A percentile compares a stretch with the other conserved stretches of the same genome.
phyloP scores from a whole-genome alignment of 208 protist species.

The Crithidia bombi region DNA sequence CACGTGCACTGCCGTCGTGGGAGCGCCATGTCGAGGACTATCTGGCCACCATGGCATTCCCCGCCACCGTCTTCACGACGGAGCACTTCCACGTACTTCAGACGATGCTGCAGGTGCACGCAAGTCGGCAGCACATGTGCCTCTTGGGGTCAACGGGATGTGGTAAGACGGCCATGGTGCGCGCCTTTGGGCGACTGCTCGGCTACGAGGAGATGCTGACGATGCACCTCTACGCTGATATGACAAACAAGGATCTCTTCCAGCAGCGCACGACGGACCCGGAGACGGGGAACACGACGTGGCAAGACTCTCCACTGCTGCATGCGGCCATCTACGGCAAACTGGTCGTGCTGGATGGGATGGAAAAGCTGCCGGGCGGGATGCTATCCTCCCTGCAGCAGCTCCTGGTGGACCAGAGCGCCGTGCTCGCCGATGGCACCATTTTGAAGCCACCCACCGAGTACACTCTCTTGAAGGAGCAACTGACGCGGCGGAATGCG shows the following conservation, averaged over 20 bases:
- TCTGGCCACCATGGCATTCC: slow-evolving; percentile 31
- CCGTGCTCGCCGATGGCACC: slow-evolving; percentile 86
- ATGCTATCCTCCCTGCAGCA: slow-evolving; percentile 84
- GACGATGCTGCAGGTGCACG: slow-evolving; percentile 78
- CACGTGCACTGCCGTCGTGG: not conserved
- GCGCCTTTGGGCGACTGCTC: slow-evolving; percentile 73
- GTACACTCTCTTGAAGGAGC: slow-evolving; percentile 66
- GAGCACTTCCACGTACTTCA: slow-evolving; percentile 73
- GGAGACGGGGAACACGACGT: slow-evolving; percentile 85
- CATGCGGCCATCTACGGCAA: slow-evolving; percentile 83
- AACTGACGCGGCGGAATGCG: slow-evolving; percentile 26
- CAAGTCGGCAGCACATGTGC: slow-evolving; percentile 76
- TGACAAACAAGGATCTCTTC: slow-evolving; percentile 95
- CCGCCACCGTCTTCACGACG: slow-evolving; percentile 53
- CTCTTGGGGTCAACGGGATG: slow-evolving; percentile 87
- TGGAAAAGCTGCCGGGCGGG: slow-evolving; percentile 85
- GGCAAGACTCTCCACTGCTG: slow-evolving; percentile 88
- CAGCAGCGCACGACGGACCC: slow-evolving; percentile 90
- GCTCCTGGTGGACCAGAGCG: slow-evolving; percentile 81
- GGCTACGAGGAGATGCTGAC: slow-evolving; percentile 64
- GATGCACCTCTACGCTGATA: slow-evolving; percentile 94
- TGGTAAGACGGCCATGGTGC: slow-evolving; percentile 89
- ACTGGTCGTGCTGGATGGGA: slow-evolving; percentile 92
- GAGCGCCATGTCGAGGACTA: slow-evolving; percentile 21
- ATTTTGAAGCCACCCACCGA: slow-evolving; percentile 70